Evolutionary conservation across 164 flowering plant genomes (phyloP).

Genomic region (Vitis amurensis): DNA sequence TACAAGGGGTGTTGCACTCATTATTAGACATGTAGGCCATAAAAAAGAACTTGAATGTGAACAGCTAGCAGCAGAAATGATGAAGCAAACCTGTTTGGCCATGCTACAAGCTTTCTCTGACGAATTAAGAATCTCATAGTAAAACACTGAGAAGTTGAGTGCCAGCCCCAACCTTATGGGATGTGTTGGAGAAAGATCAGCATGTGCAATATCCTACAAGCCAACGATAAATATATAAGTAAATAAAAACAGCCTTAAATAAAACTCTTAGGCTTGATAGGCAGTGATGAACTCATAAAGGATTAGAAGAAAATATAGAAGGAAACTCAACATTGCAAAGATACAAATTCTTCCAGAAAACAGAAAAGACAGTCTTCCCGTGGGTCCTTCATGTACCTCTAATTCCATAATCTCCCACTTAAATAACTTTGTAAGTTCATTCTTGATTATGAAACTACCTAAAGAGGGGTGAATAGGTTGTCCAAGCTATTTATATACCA

Average conservation of each 20-base stretch:
- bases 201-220: constrained; percentile 22
- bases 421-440: too few species aligned
- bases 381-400: too few species aligned
- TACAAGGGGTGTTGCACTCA: not conserved
- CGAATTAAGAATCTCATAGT: constrained; percentile 29
- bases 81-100: constrained; percentile 40
- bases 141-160: constrained; percentile 13
- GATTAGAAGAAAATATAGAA: too few species aligned
- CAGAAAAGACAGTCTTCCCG: too few species aligned
- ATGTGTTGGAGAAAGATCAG: constrained; percentile 32
- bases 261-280: too few species aligned
- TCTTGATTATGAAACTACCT: too few species aligned
- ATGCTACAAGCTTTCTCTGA: constrained; percentile 29
- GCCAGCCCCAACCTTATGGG: constrained; percentile 24
- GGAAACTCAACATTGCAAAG: too few species aligned
- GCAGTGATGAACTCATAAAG: too few species aligned
- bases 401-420: too few species aligned
- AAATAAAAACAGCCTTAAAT: not conserved
- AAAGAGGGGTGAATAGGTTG: too few species aligned
- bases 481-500: too few species aligned
- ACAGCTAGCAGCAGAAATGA: not conserved
- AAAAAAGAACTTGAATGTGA: not conserved
- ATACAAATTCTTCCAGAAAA: too few species aligned
- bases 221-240: not conserved
- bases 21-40: not conserved